Evolutionary conservation across 331 rosid genomes (phyloP), one percentile per base, ranked within the genome.

Genomic region (Malus hybrid): DNA sequence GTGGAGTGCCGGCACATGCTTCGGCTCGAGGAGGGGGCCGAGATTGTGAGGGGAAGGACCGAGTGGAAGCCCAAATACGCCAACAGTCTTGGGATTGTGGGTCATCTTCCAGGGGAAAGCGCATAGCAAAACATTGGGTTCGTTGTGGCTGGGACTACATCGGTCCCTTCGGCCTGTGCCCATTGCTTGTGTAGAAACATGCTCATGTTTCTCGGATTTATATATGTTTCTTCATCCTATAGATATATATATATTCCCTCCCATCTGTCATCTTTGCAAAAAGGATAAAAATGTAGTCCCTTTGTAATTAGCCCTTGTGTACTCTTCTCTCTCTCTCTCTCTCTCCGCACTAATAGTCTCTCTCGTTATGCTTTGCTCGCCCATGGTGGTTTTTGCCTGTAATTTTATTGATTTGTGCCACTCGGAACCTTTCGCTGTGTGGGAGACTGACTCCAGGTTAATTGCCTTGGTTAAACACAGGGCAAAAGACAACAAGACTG

Each of bases 1-100:
- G 84, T 88, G 6, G 97, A 88, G 82, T 92, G 96, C 90, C 86
- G 84, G 85, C 99, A 95, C 84, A 78, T 90, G 87, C 97, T 95
- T 79, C 92, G 86, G 69, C 94, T 92, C 0, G 93, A 95, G 80
- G 80, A 90, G 19, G 97, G 97, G 22, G 82, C 84, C 20, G 99
- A 95, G 86, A 88, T 95, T 78, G 93, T 95, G 79, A 88, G 92
- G 81, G 96, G 92, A 7, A 90, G 97, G 83, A 95, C 99, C 5
- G 86, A 86, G 81, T 95, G 99, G 99, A 85, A 90, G 83, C 91
- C 99, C 34, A 95, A 95, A 82, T 24, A 63, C 5, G 80, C 72
- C 72, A 82, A 79, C 84, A 83, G 86, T 76, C 79, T 75, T 7
- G 87, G 72, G 68, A 42, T 32, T 53, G 62, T 73, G 72, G 84